phyloP scores from a whole-genome alignment of 2,329 filamentous ascomycete genomes.

The Cercospora sp. region DNA sequence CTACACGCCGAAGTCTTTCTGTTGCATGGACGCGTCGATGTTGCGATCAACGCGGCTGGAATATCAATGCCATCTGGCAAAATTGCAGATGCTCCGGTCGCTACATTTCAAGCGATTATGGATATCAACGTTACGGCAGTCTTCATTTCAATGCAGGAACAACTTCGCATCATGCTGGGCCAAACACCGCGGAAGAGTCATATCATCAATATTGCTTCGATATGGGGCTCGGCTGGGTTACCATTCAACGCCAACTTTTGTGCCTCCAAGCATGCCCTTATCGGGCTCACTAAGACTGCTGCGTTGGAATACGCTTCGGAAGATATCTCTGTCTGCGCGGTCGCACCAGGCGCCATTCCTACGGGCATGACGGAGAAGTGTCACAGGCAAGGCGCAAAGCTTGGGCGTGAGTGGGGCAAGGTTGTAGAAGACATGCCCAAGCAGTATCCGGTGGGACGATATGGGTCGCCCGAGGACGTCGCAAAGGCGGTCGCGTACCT shows the following conservation, averaged over 20 bases:
- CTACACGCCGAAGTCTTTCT: background rate
- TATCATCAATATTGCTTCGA: background rate
- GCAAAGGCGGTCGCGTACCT: background rate
- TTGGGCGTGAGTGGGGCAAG: background rate
- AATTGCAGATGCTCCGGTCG: background rate
- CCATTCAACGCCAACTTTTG: background rate
- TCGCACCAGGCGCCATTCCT: background rate
- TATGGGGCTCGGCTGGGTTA: background rate
- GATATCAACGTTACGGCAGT: background rate
- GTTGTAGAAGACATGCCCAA: background rate
- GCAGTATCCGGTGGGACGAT: background rate
- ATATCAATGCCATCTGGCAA: background rate
- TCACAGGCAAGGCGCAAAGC: background rate
- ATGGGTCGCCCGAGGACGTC: background rate
- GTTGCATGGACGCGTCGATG: background rate
- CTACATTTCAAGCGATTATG: background rate
- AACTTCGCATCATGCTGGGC: background rate
- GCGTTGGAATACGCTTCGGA: background rate
- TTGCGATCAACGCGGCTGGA: background rate
- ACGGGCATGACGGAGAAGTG: background rate
- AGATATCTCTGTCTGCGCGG: background rate
- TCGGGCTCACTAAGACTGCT: background rate
- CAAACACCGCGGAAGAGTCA: background rate
- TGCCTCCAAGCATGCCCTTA: background rate
- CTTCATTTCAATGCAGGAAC: background rate